phyloP scores from a whole-genome alignment of 148 eudicot species.

The Rhododendron molle region DNA sequence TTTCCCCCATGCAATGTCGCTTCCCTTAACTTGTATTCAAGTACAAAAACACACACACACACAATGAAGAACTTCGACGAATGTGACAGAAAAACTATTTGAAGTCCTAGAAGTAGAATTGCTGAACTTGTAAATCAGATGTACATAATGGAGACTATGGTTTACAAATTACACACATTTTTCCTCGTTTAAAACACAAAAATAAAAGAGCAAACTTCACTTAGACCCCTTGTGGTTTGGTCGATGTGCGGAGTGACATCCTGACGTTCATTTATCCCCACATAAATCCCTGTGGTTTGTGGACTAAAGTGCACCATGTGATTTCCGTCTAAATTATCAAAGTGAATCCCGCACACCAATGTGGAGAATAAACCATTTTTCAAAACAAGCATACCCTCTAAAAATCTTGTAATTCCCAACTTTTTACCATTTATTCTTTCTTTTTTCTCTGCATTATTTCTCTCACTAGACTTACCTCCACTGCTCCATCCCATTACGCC shows the following conservation, averaged over 20 bases:
- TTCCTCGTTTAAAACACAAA: background rate
- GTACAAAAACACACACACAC: background rate
- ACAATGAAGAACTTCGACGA: background rate
- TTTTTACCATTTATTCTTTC: too few relatives aligned
- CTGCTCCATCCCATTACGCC: background rate
- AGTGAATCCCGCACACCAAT: background rate
- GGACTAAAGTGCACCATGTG: background rate
- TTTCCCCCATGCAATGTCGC: background rate
- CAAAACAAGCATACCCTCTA: too few relatives aligned
- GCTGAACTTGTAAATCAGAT: background rate
- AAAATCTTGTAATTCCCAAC: background rate
- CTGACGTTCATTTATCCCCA: background rate
- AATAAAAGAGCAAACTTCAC: background rate
- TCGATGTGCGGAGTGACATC: background rate
- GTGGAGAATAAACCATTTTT: background rate
- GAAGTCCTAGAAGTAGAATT: background rate
- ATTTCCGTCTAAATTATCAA: background rate
- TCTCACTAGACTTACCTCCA: background rate
- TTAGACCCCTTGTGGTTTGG: background rate
- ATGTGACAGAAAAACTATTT: background rate
- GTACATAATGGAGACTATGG: background rate
- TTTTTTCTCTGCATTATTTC: too few relatives aligned
- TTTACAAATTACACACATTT: background rate
- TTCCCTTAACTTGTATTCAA: background rate
- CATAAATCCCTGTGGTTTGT: background rate